Evolutionary conservation across 1,139 yeast genomes (phyloP).

Genomic region (Geotrichum klebahnii): DNA sequence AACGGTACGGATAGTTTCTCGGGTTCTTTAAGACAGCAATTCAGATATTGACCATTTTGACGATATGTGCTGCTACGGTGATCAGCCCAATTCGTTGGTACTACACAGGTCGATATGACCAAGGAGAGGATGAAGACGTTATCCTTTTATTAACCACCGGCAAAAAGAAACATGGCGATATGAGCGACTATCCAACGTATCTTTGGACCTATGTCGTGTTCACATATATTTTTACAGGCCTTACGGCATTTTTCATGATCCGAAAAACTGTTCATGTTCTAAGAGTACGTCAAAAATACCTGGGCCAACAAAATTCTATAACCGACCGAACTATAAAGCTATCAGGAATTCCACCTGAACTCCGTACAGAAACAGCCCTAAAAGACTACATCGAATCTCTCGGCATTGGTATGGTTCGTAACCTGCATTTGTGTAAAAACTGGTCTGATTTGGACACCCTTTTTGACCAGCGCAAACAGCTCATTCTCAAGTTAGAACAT

Average conservation of each 20-base stretch:
- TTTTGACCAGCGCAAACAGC: slow-evolving; percentile 53
- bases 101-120: slow-evolving; percentile 66
- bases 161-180: slow-evolving; percentile 20
- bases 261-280: slow-evolving; percentile 70
- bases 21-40: slow-evolving; percentile 78
- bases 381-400: slow-evolving; percentile 70
- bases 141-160: neutral
- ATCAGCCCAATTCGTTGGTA: slow-evolving; percentile 71
- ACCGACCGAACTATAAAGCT: slow-evolving; percentile 88
- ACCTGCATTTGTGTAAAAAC: slow-evolving; percentile 74
- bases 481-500: slow-evolving; percentile 58
- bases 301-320: slow-evolving; percentile 84
- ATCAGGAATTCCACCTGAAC: slow-evolving; percentile 84
- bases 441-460: slow-evolving; percentile 71
- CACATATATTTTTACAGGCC: slow-evolving; percentile 74
- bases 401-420: slow-evolving; percentile 74
- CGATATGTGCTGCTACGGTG: slow-evolving; percentile 59
- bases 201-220: slow-evolving; percentile 79
- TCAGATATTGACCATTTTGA: slow-evolving; percentile 53
- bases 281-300: slow-evolving; percentile 68
- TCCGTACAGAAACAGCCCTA: slow-evolving; percentile 65
- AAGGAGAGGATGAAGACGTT: slow-evolving; percentile 43
- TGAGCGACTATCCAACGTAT: slow-evolving; percentile 39
- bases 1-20: slow-evolving; percentile 44
- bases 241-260: slow-evolving; percentile 60